Evolutionary conservation across 225 moss, liverwort and hornwort genomes (phyloP).

Genomic region (Marchantia polymorpha): DNA sequence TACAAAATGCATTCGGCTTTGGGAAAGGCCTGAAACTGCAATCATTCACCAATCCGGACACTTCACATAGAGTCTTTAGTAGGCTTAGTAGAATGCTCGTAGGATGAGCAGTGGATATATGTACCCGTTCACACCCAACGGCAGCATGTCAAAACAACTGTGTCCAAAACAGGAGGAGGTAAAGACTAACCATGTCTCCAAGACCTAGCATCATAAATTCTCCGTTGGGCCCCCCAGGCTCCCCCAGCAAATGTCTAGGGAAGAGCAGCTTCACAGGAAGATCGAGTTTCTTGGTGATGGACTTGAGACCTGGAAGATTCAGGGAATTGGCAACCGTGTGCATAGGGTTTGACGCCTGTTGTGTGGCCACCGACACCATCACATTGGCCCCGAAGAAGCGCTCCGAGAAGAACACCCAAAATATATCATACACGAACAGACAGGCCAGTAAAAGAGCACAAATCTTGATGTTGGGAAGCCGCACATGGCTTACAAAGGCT

Average conservation of each 20-base stretch:
- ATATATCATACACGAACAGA: conserved; percentile 85
- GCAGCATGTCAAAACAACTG: background rate
- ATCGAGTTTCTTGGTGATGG: conserved; percentile 81
- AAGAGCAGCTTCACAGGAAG: conserved; percentile 87
- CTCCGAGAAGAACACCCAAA: conserved; percentile 97
- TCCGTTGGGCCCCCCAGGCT: conserved; percentile 35
- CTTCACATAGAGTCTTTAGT: background rate
- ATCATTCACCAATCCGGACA: background rate
- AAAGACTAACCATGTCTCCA: conserved; percentile 74
- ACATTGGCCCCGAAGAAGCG: conserved; percentile 88
- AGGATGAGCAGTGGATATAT: too few species aligned
- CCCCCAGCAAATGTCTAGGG: conserved; percentile 63
- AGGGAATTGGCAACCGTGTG: conserved; percentile 87
- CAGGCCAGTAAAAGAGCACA: conserved; percentile 74
- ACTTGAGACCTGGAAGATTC: conserved; percentile 76
- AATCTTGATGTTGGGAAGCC: conserved; percentile 91
- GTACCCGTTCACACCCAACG: too few species aligned
- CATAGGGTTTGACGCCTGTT: conserved; percentile 85
- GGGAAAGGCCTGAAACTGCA: too few species aligned
- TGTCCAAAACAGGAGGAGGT: background rate
- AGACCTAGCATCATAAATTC: conserved; percentile 93
- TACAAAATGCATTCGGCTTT: too few species aligned
- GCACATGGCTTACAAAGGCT: conserved; percentile 92
- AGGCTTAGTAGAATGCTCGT: background rate
- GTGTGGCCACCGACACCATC: conserved; percentile 91